Base-by-base conservation (phyloP, 805 yeast species). In the Hanseniaspora thailandica region DNA sequence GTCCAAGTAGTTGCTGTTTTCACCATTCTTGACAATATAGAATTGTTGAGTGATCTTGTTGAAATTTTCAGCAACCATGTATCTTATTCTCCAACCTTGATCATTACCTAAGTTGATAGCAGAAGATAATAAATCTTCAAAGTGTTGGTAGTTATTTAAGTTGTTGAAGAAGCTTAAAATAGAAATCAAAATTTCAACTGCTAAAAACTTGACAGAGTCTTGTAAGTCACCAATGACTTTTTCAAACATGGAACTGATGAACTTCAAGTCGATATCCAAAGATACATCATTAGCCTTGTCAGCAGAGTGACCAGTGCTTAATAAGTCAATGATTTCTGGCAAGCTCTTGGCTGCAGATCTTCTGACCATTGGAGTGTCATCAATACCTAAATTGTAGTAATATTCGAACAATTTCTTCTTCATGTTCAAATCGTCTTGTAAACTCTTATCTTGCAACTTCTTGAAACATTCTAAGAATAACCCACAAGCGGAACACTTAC, bases 341-440 rank as follows among this genome's bases (percentile, higher is more conserved):
- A 93, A 75, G 62, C 84, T 78, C 40, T 79, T 78, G 6, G 95
- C 97, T 15, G 97, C 94, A 9, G 96, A 84, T 65, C 97, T 82
- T 68, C 96, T 81, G 20, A 93, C 97, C 96, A 93, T 88, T 57
- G 99, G 98, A 19, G 95, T 86, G 55, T 93, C 98, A 67, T 93
- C 97, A 58, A 76, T 77, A 47, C 85, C 78, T 59, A 93, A 73
- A 59, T 81, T 84, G 55, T 78, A 72, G 67, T 82, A 90, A 43
- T 82, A 69, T 39, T 76, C 73, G 57, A 88, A 73, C 55, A 93
- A 71, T 47, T 80, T 81, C 41, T 74, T 75, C 65, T 90, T 74
- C 30, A 50, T 22, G 20, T 41, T 45, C 30, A 50, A 43, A 28
- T 50, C 54, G 2, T 50, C 54, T 26, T 50, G 25, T 40, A 73